Evolutionary conservation across 805 yeast genomes (phyloP).

Genomic region (Wickerhamomyces alni): DNA sequence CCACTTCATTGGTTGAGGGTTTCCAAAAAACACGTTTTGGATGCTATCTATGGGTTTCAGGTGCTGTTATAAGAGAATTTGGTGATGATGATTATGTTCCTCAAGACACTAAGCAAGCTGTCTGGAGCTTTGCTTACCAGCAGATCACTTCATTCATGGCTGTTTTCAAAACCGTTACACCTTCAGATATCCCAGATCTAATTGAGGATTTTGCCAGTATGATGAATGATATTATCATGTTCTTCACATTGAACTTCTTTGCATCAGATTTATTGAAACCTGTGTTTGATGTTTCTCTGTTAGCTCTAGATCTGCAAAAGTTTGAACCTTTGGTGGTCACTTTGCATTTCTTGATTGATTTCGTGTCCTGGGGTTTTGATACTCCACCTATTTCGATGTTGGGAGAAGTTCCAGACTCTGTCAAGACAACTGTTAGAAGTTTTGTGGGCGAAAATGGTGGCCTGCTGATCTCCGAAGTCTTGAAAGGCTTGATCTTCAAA

Average conservation of each 20-base stretch:
- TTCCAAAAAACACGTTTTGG: slow-evolving; percentile 68
- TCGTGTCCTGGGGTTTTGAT: slow-evolving; percentile 78
- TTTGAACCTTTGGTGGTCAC: slow-evolving; percentile 65
- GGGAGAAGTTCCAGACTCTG: slow-evolving; percentile 47
- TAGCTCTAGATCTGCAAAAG: slow-evolving; percentile 53
- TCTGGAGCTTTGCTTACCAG: slow-evolving; percentile 68
- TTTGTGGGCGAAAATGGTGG: slow-evolving; percentile 53
- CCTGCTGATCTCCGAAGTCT: slow-evolving; percentile 40
- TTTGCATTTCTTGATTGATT: slow-evolving; percentile 74
- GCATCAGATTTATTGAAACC: slow-evolving; percentile 40
- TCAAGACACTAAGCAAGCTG: slow-evolving; percentile 47
- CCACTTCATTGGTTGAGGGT: slow-evolving; percentile 61
- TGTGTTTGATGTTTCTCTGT: slow-evolving; percentile 53
- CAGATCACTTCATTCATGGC: slow-evolving; percentile 57
- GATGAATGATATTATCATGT: slow-evolving; percentile 73
- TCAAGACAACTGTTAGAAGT: slow-evolving; percentile 42
- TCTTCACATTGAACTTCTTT: slow-evolving; percentile 53
- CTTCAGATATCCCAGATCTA: slow-evolving; percentile 41
- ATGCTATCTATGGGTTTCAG: slow-evolving; percentile 87
- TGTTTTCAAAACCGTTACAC: slow-evolving; percentile 27
- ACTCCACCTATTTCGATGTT: slow-evolving; percentile 73
- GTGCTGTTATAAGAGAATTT: slow-evolving; percentile 70
- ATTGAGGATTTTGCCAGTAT: slow-evolving; percentile 84
- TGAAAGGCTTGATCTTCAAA: slow-evolving; percentile 63
- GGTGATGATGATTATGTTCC: slow-evolving; percentile 49